phyloP scores from a whole-genome alignment of 1,284 basidiomycete genomes.

The Schizophyllum commune region DNA sequence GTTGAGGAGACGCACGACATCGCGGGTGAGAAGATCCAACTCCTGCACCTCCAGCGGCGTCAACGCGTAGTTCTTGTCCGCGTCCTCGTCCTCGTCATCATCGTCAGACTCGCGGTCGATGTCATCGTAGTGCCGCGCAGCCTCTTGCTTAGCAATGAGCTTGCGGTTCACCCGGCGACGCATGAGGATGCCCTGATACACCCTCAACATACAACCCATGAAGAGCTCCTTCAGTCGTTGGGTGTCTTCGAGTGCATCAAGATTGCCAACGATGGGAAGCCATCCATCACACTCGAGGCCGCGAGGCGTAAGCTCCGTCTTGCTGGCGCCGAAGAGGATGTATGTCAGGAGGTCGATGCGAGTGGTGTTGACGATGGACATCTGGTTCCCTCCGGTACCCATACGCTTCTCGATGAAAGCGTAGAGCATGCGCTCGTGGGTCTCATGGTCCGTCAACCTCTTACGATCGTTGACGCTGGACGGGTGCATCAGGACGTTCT shows the following conservation, averaged over 20 bases:
- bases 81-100: slow-evolving; percentile 24
- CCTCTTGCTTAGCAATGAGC: not conserved
- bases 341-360: slow-evolving; percentile 87
- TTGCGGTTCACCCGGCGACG: slow-evolving; percentile 24
- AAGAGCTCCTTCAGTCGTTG: slow-evolving; percentile 79
- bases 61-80: slow-evolving; percentile 38
- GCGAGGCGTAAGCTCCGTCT: slow-evolving; percentile 57
- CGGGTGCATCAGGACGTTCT: slow-evolving; percentile 75
- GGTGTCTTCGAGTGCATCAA: slow-evolving; percentile 77
- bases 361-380: slow-evolving; percentile 76
- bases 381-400: slow-evolving; percentile 52
- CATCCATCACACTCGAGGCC: slow-evolving; percentile 87
- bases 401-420: slow-evolving; percentile 87
- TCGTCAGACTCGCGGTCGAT: slow-evolving; percentile 51
- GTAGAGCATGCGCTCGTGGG: slow-evolving; percentile 68
- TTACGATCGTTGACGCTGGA: slow-evolving; percentile 83
- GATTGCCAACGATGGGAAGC: slow-evolving; percentile 79
- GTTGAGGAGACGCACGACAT: slow-evolving; percentile 67
- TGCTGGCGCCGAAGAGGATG: slow-evolving; percentile 87
- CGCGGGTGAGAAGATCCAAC: slow-evolving; percentile 65
- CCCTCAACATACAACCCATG: slow-evolving; percentile 83
- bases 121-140: not conserved
- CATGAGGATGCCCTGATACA: slow-evolving; percentile 83
- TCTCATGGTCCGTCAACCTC: slow-evolving; percentile 32
- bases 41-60: slow-evolving; percentile 64